phyloP scores from a whole-genome alignment of 1,139 yeast genomes.

The Arxiozyma bovina region DNA sequence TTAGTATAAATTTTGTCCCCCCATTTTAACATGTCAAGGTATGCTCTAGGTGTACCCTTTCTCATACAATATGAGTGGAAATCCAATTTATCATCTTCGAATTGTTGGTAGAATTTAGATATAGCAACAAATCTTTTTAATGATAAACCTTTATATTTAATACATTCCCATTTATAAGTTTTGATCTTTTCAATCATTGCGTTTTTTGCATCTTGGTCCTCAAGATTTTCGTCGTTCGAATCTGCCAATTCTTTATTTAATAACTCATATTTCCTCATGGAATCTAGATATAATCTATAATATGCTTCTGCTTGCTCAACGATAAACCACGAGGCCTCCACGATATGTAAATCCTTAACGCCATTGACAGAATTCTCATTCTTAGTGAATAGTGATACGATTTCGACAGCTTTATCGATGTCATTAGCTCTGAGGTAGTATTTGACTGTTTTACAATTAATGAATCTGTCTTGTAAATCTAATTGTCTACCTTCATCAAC shows the following conservation, averaged over 20 bases:
- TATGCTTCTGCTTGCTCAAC: slow-evolving; percentile 82
- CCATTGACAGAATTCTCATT: slow-evolving; percentile 74
- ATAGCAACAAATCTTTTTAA: slow-evolving; percentile 70
- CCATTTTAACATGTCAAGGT: slow-evolving; percentile 70
- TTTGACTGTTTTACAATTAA: slow-evolving; percentile 81
- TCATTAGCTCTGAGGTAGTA: slow-evolving; percentile 74
- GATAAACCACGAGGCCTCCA: slow-evolving; percentile 91
- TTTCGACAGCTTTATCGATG: slow-evolving; percentile 65
- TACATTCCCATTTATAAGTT: slow-evolving; percentile 29
- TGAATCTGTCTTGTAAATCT: slow-evolving; percentile 84
- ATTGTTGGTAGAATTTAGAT: slow-evolving; percentile 58
- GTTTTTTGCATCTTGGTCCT: background rate
- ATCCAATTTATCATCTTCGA: slow-evolving; percentile 79
- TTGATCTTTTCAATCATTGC: slow-evolving; percentile 16
- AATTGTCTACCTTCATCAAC: slow-evolving; percentile 66
- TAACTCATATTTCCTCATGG: slow-evolving; percentile 23
- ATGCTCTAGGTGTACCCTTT: slow-evolving; percentile 83
- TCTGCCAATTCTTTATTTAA: slow-evolving; percentile 25
- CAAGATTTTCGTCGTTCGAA: slow-evolving; percentile 23
- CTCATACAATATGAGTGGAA: slow-evolving; percentile 91
- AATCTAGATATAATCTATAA: slow-evolving; percentile 35
- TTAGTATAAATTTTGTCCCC: slow-evolving; percentile 63
- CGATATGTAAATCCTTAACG: slow-evolving; percentile 72
- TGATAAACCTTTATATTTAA: slow-evolving; percentile 57
- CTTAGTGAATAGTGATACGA: slow-evolving; percentile 74